Evolutionary conservation across 305 asterid genomes (phyloP).

Genomic region (Vinca major): DNA sequence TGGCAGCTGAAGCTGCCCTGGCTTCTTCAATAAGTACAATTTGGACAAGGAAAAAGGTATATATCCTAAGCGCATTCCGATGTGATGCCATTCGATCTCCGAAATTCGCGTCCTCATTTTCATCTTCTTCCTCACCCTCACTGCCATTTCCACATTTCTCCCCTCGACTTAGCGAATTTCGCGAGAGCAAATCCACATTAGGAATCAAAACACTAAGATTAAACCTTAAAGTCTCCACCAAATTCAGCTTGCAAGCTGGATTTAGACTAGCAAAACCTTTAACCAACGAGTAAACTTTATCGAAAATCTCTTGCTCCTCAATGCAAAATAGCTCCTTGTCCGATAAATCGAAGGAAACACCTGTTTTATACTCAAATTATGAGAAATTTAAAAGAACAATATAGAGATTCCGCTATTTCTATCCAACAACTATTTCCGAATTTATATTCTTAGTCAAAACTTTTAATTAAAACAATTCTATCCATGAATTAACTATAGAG

Average conservation of each 20-base stretch:
- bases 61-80: conserved; percentile 80
- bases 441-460: too few relatives aligned
- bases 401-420: too few relatives aligned
- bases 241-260: conserved; percentile 56
- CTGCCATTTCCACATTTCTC: conserved; percentile 19
- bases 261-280: conserved; percentile 53
- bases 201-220: conserved; percentile 82
- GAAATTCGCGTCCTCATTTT: conserved; percentile 21
- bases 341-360: conserved; percentile 75
- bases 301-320: conserved; percentile 84
- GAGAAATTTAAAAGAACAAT: too few relatives aligned
- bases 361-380: conserved; percentile 21
- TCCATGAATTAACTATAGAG: too few relatives aligned
- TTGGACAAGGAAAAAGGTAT: conserved; percentile 72
- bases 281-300: conserved; percentile 70
- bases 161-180: conserved; percentile 23
- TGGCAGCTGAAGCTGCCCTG: conserved; percentile 24
- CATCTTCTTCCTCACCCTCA: conserved; percentile 32
- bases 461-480: too few relatives aligned
- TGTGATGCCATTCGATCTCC: conserved; percentile 59
- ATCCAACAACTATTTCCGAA: too few relatives aligned
- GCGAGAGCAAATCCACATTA: conserved; percentile 54
- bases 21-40: conserved; percentile 63
- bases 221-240: conserved; percentile 82
- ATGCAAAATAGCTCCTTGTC: conserved; percentile 79